These are phyloP conservation scores for Vaccinium corymbosum DNA, from an alignment of 148 eudicot genomes.

Conservation along the genomic window DNA sequence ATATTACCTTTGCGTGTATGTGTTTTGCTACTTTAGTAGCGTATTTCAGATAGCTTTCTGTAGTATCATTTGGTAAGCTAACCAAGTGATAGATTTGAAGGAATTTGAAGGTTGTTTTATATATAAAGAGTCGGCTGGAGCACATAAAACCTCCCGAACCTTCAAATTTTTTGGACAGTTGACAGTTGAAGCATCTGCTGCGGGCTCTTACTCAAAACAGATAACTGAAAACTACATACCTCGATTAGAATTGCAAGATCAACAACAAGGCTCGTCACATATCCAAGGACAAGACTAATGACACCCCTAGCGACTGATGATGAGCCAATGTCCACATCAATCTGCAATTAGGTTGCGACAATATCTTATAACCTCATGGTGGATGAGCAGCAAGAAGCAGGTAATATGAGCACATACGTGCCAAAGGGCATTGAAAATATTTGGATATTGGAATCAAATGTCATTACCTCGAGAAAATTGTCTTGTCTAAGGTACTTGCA, in stretches of 20 bases:
- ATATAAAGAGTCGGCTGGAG: neutral
- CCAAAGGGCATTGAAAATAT: neutral
- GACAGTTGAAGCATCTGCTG: neutral
- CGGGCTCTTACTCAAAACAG: neutral
- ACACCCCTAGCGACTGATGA: slow-evolving; percentile 94
- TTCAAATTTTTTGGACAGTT: neutral
- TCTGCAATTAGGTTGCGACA: slow-evolving; percentile 40
- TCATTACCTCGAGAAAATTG: slow-evolving; percentile 86
- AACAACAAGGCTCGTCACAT: slow-evolving; percentile 86
- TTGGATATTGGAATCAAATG: neutral
- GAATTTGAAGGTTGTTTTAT: neutral
- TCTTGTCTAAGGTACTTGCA: slow-evolving; percentile 89
- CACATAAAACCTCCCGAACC: neutral
- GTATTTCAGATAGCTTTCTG: neutral
- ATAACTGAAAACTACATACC: slow-evolving; percentile 42
- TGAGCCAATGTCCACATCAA: slow-evolving; percentile 99
- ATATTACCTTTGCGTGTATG: neutral
- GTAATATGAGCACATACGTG: neutral
- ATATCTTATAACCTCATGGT: neutral
- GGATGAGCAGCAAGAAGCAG: neutral
- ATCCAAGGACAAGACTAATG: slow-evolving; percentile 95
- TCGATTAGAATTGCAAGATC: slow-evolving; percentile 90
- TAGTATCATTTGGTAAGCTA: neutral
- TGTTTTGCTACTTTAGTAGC: neutral
- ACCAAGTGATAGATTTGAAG: neutral